These are phyloP conservation scores for Aureobasidium subglaciale DNA, from an alignment of 2,329 filamentous ascomycete genomes.

Conservation along the genomic window DNA sequence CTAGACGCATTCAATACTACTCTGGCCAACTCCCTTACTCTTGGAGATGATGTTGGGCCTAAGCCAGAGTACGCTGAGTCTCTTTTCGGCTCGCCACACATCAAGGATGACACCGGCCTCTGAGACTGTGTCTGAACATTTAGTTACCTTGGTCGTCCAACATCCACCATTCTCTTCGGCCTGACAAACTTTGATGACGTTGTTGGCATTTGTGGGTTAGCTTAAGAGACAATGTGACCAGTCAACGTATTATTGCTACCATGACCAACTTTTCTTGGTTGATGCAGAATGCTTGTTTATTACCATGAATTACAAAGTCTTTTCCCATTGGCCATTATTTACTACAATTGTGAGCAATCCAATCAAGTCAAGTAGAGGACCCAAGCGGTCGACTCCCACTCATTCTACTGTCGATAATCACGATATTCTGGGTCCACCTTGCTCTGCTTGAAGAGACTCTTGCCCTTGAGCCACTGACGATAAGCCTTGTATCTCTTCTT, in stretches of 20 bases:
- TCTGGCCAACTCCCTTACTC: not conserved
- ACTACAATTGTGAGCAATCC: too few species aligned
- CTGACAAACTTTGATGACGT: not conserved
- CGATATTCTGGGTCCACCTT: slow-evolving; percentile 45
- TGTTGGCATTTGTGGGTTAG: not conserved
- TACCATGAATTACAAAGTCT: too few species aligned
- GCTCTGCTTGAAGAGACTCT: slow-evolving; percentile 89
- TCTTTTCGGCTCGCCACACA: not conserved
- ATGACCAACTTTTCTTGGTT: too few species aligned
- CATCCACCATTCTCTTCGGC: not conserved
- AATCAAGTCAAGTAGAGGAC: not conserved
- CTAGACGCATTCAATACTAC: slow-evolving; percentile 2
- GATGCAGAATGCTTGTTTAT: too few species aligned
- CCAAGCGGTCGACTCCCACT: not conserved
- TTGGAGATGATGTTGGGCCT: not conserved
- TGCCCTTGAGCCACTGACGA: slow-evolving; percentile 86
- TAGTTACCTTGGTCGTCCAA: not conserved
- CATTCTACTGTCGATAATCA: not conserved
- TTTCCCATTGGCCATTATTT: too few species aligned
- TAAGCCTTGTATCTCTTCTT: slow-evolving; percentile 98
- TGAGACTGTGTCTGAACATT: not conserved
- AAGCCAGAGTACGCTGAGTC: not conserved
- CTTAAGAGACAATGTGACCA: too few species aligned
- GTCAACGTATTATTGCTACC: too few species aligned
- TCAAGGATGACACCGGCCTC: not conserved